Base-by-base conservation (phyloP, 2,329 filamentous ascomycete genomes). In the Setomelanomma holmii region DNA sequence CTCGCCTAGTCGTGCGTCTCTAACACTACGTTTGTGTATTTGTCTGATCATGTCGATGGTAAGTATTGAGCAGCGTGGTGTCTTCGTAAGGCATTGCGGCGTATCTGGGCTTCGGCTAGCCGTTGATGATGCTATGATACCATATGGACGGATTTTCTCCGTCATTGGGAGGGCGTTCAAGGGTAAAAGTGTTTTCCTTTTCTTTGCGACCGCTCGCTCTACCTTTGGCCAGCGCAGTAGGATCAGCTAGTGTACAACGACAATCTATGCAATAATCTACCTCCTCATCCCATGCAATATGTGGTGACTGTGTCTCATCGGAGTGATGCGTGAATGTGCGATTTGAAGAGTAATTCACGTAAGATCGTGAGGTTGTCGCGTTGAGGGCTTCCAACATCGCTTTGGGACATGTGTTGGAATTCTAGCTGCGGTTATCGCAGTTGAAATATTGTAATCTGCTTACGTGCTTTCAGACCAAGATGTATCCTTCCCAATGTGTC, bases 11-110 rank as follows among this genome's bases (percentile, higher is more conserved):
- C 42, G 24, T 30, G 40, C 45, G 27, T 14, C 10, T 30, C 27
- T 30, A 8, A 3, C 27, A 30, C 27, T 30, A n/a, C 14, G 27
- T 58, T 57, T 40, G 36, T 55, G 54, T 61, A 53, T 61, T 21
- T 61, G 56, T 60, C 56, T 57, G 56, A 58, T 53, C 41, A 63
- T 64, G 23, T 58, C 42, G 49, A 60, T 51, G 58, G 66, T 66
- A 68, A 65, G 64, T 65, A 58, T 55, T 60, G 53, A 49, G 51
- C 56, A n/a, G 43, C 16, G 17, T 12, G 10, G 22, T 33, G 17
- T 30, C 27, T 30, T 47, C 50, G 48, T 56, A 58, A 55, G 58
- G 60, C 38, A 59, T 50, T 53, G 49, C 27, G 46, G 53, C 38
- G 20, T 51, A 53, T 47, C 40, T 51, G 45, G 45, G 47, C 53